Evolutionary conservation across 768 basidiomycete species (phyloP), one percentile per base, ranked within the genome.

Genomic region (Lactarius deliciosus): DNA sequence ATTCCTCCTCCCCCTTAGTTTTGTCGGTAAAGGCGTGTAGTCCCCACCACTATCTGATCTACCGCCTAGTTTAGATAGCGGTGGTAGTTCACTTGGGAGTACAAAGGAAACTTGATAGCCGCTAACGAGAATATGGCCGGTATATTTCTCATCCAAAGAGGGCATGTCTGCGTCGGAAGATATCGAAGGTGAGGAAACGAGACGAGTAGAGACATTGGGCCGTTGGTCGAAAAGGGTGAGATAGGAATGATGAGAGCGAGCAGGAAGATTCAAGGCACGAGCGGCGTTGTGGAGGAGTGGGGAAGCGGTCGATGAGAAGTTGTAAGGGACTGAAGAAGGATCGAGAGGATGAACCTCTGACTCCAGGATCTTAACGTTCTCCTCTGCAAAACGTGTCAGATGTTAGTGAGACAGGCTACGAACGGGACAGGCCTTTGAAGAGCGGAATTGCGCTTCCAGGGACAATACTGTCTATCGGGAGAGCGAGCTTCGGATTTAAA

Each of bases 341-440:
- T 92, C 89, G 40, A 92, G 78, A 9, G 92, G 91, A 70, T 93
- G 91, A 4, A 91, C 84, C 74, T 90, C 84, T 10, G 88, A 88
- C 9, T 83, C 81, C 53, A 90, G 73, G 57, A 93, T 82, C 75
- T 90, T 91, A 67, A 92, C 77, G 72, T 89, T 91, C 69, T 90
- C 90, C 86, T 93, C 91, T 91, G 71, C 7, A 65, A 32, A n/a
- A 5, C 7, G 53, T 54, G 64, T 60, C 43, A 56, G 56, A 59
- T 47, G 15, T 18, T 38, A 32, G 60, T 16, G 16, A 55, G 59
- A 55, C 56, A 34, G 38, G 8, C 53, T 57, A 20, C 32, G 32
- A 41, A 32, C 2, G 10, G 2, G 10, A 25, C 18, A 2, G 64
- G 88, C 91, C 91, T 69, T 87, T 85, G 75, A 92, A 92, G 8